phyloP scores from a whole-genome alignment of 1,139 yeast species.

The Saccharomycopsis hybrid region DNA sequence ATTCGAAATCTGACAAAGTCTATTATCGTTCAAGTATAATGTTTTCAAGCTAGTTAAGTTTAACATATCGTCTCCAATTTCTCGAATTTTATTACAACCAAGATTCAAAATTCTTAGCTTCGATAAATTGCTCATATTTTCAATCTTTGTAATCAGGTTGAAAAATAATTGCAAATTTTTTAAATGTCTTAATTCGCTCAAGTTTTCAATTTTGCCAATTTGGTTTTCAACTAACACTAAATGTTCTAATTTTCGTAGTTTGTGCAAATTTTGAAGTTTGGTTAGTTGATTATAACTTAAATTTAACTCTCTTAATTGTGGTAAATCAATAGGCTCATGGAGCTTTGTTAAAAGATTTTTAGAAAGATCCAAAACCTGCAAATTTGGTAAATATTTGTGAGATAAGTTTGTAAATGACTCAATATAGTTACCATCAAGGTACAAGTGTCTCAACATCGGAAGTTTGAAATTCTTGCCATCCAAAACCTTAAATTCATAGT shows the following conservation, averaged over 20 bases:
- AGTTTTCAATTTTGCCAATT: slow-evolving; percentile 36
- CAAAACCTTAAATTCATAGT: neutral
- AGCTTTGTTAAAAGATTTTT: slow-evolving; percentile 34
- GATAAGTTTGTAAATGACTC: neutral
- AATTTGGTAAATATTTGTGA: slow-evolving; percentile 30
- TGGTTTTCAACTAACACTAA: slow-evolving; percentile 45
- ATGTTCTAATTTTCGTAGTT: slow-evolving; percentile 33
- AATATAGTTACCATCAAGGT: slow-evolving; percentile 5
- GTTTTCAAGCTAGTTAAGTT: slow-evolving; percentile 28
- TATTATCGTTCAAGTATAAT: slow-evolving; percentile 44
- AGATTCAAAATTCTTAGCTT: slow-evolving; percentile 11
- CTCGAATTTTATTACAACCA: slow-evolving; percentile 11
- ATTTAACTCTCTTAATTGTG: slow-evolving; percentile 36
- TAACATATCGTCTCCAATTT: slow-evolving; percentile 22
- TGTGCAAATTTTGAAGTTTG: slow-evolving; percentile 29
- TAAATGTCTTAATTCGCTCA: slow-evolving; percentile 37
- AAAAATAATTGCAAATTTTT: slow-evolving; percentile 36
- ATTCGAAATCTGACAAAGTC: slow-evolving; percentile 28
- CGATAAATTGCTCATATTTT: slow-evolving; percentile 6
- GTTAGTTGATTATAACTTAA: slow-evolving; percentile 45
- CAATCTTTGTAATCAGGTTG: slow-evolving; percentile 8
- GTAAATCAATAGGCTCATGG: slow-evolving; percentile 31
- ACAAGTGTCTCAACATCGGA: slow-evolving; percentile 4
- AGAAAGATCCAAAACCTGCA: slow-evolving; percentile 40
- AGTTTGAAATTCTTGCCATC: slow-evolving; percentile 10